Evolutionary conservation across 1,284 basidiomycete genomes (phyloP).

Genomic region (Apiotrichum akiyoshidainum): DNA sequence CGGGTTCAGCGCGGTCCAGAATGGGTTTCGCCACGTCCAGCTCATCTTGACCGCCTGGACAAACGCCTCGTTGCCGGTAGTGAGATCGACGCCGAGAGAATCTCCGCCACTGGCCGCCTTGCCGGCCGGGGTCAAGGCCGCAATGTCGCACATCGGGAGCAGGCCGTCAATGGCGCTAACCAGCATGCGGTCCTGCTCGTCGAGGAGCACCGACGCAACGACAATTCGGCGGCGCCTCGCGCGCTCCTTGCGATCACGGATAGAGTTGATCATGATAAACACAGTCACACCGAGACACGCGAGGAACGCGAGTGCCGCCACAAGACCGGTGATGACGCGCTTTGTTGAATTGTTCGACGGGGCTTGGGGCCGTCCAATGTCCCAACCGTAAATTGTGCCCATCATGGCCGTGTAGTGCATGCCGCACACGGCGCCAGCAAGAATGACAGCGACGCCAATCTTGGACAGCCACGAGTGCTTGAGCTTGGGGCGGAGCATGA

Average conservation of each 20-base stretch:
- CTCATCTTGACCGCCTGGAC: slow-evolving; percentile 50
- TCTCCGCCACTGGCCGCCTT: neutral
- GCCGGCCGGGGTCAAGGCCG: slow-evolving; percentile 32
- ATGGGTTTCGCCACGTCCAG: slow-evolving; percentile 51
- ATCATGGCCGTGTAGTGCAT: slow-evolving; percentile 51
- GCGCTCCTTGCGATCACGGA: slow-evolving; percentile 43
- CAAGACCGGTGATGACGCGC: slow-evolving; percentile 49
- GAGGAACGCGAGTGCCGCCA: slow-evolving; percentile 49
- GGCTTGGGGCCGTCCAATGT: slow-evolving; percentile 3
- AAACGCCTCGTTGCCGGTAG: slow-evolving; percentile 51
- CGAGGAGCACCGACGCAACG: slow-evolving; percentile 50
- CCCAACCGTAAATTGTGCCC: slow-evolving; percentile 47
- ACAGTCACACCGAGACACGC: slow-evolving; percentile 49
- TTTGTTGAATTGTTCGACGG: slow-evolving; percentile 26
- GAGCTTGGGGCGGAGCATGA: slow-evolving; percentile 54
- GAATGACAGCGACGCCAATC: slow-evolving; percentile 48
- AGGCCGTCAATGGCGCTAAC: slow-evolving; percentile 52
- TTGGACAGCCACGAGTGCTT: slow-evolving; percentile 52
- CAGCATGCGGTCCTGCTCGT: slow-evolving; percentile 48
- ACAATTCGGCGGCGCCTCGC: slow-evolving; percentile 51
- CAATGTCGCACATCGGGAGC: slow-evolving; percentile 52
- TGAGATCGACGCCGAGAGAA: slow-evolving; percentile 47
- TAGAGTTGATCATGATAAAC: slow-evolving; percentile 48
- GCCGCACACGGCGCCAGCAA: slow-evolving; percentile 48
- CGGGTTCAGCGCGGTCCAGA: slow-evolving; percentile 25